Conservation (phyloP, 1,284 basidiomycete species). For the Apiotrichum sp. region DNA sequence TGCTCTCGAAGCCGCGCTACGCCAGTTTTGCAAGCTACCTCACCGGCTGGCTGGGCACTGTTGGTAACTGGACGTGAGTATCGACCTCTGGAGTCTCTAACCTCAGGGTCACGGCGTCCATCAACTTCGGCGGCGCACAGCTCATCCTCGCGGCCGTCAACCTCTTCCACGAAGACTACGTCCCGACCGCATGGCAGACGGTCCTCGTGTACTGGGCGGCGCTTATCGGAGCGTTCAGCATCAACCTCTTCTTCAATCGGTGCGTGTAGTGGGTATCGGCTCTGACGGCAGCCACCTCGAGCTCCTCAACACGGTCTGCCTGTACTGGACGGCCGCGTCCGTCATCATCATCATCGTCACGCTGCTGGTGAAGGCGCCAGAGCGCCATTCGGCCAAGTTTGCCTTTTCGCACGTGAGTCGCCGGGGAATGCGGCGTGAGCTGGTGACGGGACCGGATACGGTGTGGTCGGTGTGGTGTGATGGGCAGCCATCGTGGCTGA, state of each 20-base stretch:
- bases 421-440: not conserved
- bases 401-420: slow-evolving; percentile 38
- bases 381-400: slow-evolving; percentile 44
- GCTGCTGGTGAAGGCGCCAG: slow-evolving; percentile 46
- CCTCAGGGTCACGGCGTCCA: slow-evolving; percentile 47
- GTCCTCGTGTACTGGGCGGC: slow-evolving; percentile 48
- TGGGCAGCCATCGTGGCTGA: too few species aligned
- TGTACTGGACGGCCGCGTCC: slow-evolving; percentile 49
- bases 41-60: slow-evolving; percentile 50
- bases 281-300: slow-evolving; percentile 30
- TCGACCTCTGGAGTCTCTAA: not conserved
- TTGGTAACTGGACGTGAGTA: slow-evolving; percentile 50
- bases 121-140: slow-evolving; percentile 51
- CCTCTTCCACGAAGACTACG: slow-evolving; percentile 46
- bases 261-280: slow-evolving; percentile 17
- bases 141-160: slow-evolving; percentile 50
- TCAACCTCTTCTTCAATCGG: slow-evolving; percentile 45
- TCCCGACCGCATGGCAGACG: slow-evolving; percentile 47
- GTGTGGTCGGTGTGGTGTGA: too few species aligned
- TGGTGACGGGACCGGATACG: too few species aligned
- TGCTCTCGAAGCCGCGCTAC: slow-evolving; percentile 48
- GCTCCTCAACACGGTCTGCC: slow-evolving; percentile 43
- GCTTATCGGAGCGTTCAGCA: slow-evolving; percentile 41
- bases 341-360: slow-evolving; percentile 49
- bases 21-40: slow-evolving; percentile 47